These are phyloP conservation scores for Arthroderma uncinatum DNA, from an alignment of 2,329 filamentous ascomycete species.

Conservation along the genomic window DNA sequence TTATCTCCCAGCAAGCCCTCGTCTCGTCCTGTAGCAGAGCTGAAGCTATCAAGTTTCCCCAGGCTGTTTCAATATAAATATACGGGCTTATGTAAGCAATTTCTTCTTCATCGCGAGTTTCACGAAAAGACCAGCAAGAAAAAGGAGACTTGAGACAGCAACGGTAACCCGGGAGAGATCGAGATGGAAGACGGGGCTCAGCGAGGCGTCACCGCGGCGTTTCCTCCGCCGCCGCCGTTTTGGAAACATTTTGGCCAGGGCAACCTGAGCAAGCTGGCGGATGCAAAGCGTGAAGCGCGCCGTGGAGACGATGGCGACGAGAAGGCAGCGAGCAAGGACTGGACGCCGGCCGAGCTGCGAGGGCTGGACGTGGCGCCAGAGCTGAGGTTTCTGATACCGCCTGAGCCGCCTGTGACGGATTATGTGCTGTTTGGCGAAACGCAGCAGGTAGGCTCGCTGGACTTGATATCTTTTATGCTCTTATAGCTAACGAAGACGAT, in stretches of 20 bases:
- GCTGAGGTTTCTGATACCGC: slow-evolving; percentile 68
- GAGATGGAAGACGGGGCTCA: slow-evolving; percentile 39
- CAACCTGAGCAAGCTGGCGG: slow-evolving; percentile 52
- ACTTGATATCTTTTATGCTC: background rate
- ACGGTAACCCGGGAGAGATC: background rate
- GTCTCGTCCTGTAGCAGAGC: background rate
- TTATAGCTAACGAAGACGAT: background rate
- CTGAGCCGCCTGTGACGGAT: slow-evolving; percentile 58
- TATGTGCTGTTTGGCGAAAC: slow-evolving; percentile 65
- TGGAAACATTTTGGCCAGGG: slow-evolving; percentile 76
- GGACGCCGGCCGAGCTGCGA: slow-evolving; percentile 26
- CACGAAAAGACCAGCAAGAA: too few species aligned
- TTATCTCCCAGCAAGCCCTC: background rate
- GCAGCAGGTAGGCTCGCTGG: slow-evolving; percentile 41
- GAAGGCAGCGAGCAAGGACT: slow-evolving; percentile 23
- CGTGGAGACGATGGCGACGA: slow-evolving; percentile 15
- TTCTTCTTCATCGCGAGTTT: too few species aligned
- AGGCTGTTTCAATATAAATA: background rate
- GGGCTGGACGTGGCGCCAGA: slow-evolving; percentile 52
- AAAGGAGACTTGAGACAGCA: background rate
- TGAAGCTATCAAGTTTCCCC: too few species aligned
- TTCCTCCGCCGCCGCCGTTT: slow-evolving; percentile 79
- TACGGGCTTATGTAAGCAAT: background rate
- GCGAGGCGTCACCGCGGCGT: slow-evolving; percentile 49
- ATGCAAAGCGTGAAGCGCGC: slow-evolving; percentile 34